Conservation (phyloP, 2,329 filamentous ascomycete species). For the Cylindrodendrum hubeiense region DNA sequence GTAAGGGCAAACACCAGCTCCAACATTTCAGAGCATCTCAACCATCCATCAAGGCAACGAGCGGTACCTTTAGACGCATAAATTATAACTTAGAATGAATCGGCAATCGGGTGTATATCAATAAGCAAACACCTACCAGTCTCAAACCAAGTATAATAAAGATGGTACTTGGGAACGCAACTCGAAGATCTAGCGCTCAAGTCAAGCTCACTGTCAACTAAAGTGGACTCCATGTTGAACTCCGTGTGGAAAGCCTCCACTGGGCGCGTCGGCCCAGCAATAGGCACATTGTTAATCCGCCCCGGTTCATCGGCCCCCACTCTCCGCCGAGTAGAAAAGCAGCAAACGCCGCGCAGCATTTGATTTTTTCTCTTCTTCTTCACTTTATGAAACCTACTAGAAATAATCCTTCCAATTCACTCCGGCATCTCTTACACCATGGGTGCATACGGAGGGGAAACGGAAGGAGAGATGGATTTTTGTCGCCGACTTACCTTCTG, state of each 20-base stretch:
- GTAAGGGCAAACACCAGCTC: no score
- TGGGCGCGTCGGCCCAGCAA: slow-evolving; percentile 2
- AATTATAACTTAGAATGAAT: no score
- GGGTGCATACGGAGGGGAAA: slow-evolving; percentile 76
- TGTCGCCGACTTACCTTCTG: slow-evolving; percentile 64
- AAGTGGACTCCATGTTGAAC: not conserved
- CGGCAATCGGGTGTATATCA: no score
- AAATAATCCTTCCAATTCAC: slow-evolving; percentile 75
- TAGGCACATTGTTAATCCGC: slow-evolving; percentile 46
- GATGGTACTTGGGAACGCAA: no score
- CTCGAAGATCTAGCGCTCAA: no score
- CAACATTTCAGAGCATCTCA: no score
- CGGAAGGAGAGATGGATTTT: slow-evolving; percentile 71
- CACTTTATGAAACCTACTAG: slow-evolving; percentile 55
- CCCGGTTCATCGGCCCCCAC: slow-evolving; percentile 20
- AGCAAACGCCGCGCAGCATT: slow-evolving; percentile 19
- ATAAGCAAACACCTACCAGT: no score
- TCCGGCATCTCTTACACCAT: slow-evolving; percentile 68
- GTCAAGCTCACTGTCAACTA: not conserved
- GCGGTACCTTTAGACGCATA: no score
- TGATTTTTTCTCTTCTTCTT: slow-evolving; percentile 45
- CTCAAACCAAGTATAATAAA: no score
- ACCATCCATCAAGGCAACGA: no score
- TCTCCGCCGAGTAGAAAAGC: slow-evolving; percentile 31
- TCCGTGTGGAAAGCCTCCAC: no score